These are phyloP conservation scores for Starmerella roubikii DNA, from an alignment of 805 yeast species.

Conservation along the genomic window DNA sequence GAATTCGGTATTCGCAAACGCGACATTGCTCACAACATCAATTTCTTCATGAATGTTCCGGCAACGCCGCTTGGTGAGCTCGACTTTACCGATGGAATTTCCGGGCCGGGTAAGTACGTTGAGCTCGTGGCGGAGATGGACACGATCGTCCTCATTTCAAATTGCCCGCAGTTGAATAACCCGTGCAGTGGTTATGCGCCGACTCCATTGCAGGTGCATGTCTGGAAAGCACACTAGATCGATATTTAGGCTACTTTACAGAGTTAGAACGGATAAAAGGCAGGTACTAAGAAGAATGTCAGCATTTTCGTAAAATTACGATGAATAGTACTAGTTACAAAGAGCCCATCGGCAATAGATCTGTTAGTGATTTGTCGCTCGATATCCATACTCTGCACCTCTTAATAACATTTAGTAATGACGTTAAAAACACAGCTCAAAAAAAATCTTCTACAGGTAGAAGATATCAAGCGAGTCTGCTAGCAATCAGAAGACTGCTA, in stretches of 20 bases:
- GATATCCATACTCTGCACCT: no score
- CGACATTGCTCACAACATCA: constrained; percentile 10
- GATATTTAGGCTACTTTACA: neutral
- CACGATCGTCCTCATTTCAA: constrained; percentile 5
- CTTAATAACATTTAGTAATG: no score
- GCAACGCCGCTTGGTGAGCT: constrained; percentile 6
- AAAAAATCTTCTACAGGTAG: no score
- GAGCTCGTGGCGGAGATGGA: constrained; percentile 8
- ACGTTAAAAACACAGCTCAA: no score
- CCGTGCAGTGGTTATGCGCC: constrained; percentile 10
- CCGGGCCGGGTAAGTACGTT: constrained; percentile 11
- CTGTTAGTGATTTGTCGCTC: no score
- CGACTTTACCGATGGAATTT: constrained; percentile 7
- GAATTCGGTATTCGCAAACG: constrained; percentile 10
- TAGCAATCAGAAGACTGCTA: no score
- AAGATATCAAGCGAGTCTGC: no score
- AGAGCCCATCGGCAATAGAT: constrained; percentile 36
- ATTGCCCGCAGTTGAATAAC: constrained; percentile 11
- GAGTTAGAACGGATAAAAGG: no score
- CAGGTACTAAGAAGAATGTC: no score
- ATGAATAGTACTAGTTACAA: neutral
- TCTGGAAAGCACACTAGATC: no score
- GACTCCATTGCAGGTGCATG: constrained; percentile 6
- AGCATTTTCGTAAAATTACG: neutral
- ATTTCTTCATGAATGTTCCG: constrained; percentile 11